Percentiles rank a stretch among this genome's conserved stretches.
phyloP scores from a whole-genome alignment of 2,329 filamentous ascomycete genomes.

The Aspergillus pseudoterreus region DNA sequence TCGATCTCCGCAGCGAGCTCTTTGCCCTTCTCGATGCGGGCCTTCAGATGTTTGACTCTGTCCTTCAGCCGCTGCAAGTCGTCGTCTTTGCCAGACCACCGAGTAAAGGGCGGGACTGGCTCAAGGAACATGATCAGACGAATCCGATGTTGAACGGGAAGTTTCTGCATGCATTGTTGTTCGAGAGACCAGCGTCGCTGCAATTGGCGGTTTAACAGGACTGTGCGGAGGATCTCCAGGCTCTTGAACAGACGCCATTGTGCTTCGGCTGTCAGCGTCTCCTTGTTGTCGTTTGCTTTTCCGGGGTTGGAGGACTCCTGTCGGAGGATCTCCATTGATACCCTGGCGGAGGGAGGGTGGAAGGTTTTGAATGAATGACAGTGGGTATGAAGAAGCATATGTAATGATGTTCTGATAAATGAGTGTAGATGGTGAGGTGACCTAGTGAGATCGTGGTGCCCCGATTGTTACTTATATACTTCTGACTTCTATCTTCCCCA shows the following conservation, averaged over 20 bases:
- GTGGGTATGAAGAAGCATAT: too few relatives aligned
- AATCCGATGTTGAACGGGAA: neutral
- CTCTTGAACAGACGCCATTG: neutral
- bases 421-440: too few relatives aligned
- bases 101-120: neutral
- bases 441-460: too few relatives aligned
- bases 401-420: too few relatives aligned
- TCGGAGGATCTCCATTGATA: neutral
- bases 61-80: neutral
- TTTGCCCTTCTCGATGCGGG: neutral
- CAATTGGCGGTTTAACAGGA: neutral
- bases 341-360: too few relatives aligned
- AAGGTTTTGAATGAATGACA: too few relatives aligned
- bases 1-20: neutral
- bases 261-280: neutral
- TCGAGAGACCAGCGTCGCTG: neutral
- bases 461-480: too few relatives aligned
- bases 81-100: neutral
- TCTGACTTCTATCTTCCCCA: too few relatives aligned
- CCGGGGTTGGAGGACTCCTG: neutral
- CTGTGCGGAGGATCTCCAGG: neutral
- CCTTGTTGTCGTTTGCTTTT: neutral
- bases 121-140: neutral
- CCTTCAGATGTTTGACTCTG: neutral
- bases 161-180: neutral